These are phyloP conservation scores for Moesziomyces globuligerus DNA, from an alignment of 1,284 basidiomycete genomes.

Conservation along the genomic window DNA sequence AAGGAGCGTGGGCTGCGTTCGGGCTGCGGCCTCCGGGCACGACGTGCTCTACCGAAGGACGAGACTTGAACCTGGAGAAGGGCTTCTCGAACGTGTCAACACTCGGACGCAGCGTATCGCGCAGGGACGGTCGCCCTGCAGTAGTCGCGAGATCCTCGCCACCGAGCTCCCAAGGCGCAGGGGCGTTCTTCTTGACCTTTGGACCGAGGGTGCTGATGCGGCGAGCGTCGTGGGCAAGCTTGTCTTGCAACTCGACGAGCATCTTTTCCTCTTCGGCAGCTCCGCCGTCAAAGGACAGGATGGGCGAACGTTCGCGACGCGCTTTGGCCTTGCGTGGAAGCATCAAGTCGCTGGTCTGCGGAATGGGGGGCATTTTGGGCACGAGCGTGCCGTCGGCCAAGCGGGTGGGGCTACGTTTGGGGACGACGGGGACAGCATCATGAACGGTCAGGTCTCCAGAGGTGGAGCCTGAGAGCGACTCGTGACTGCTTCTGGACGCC, in stretches of 20 bases:
- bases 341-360: conserved; percentile 16
- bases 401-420: conserved; percentile 12
- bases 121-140: conserved; percentile 29
- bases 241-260: conserved; percentile 27
- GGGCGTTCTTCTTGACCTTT: conserved; percentile 60
- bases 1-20: conserved; percentile 13
- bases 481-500: conserved; percentile 30
- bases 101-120: conserved; percentile 30
- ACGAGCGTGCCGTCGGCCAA: conserved; percentile 44
- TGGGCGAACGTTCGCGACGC: conserved; percentile 49
- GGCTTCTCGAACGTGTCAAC: conserved; percentile 37
- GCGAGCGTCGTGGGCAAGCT: conserved; percentile 26
- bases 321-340: conserved; percentile 22
- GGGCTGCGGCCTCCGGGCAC: conserved; percentile 14
- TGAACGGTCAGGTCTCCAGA: conserved; percentile 4
- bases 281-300: conserved; percentile 52
- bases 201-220: conserved; percentile 55
- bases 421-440: not conserved
- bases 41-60: conserved; percentile 38
- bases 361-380: conserved; percentile 56
- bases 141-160: conserved; percentile 34
- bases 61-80: conserved; percentile 36
- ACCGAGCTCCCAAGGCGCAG: conserved; percentile 59
- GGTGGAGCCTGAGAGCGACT: conserved; percentile 15
- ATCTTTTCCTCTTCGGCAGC: conserved; percentile 53